Evolutionary conservation across 2,329 filamentous ascomycete genomes (phyloP).

Genomic region (Tolypocladium nubicola): DNA sequence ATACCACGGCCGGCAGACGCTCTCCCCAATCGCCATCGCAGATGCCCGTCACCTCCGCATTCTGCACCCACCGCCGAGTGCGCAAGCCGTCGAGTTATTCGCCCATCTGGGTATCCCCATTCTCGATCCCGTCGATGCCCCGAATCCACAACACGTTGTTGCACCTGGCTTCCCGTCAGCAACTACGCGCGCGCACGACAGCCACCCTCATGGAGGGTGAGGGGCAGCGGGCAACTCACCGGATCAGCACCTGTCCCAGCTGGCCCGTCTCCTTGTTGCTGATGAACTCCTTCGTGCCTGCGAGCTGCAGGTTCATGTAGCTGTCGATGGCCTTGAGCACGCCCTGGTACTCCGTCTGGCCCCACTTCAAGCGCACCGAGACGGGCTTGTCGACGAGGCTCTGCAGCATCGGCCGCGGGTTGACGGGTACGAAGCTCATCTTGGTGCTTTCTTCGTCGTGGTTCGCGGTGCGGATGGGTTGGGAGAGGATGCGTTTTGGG

Average conservation of each 20-base stretch:
- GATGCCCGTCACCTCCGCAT: background rate
- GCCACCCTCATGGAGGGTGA: background rate
- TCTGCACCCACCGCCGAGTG: background rate
- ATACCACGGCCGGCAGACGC: background rate
- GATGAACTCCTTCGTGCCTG: slow-evolving; percentile 84
- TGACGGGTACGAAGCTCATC: slow-evolving; percentile 71
- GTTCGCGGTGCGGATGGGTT: background rate
- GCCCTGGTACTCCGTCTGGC: slow-evolving; percentile 94
- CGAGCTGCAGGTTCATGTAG: slow-evolving; percentile 98
- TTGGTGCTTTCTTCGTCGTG: slow-evolving; percentile 4
- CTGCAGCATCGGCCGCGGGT: slow-evolving; percentile 94
- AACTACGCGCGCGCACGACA: background rate
- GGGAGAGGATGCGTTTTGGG: background rate
- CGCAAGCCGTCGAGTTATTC: slow-evolving; percentile 23
- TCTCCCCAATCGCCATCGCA: background rate
- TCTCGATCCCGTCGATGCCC: slow-evolving; percentile 39
- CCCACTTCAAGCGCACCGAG: slow-evolving; percentile 93
- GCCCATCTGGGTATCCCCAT: slow-evolving; percentile 48
- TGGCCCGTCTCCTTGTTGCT: slow-evolving; percentile 75
- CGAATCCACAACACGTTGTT: slow-evolving; percentile 97
- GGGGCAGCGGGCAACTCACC: slow-evolving; percentile 39
- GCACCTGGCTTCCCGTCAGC: slow-evolving; percentile 42
- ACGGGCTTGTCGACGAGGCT: slow-evolving; percentile 86
- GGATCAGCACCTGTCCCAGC: slow-evolving; percentile 84
- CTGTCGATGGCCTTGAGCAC: slow-evolving; percentile 85